Evolutionary conservation across 371 early-diverging fungal species (phyloP), one percentile per base, ranked within the genome.

Genomic region (Sporodiniella umbellata): DNA sequence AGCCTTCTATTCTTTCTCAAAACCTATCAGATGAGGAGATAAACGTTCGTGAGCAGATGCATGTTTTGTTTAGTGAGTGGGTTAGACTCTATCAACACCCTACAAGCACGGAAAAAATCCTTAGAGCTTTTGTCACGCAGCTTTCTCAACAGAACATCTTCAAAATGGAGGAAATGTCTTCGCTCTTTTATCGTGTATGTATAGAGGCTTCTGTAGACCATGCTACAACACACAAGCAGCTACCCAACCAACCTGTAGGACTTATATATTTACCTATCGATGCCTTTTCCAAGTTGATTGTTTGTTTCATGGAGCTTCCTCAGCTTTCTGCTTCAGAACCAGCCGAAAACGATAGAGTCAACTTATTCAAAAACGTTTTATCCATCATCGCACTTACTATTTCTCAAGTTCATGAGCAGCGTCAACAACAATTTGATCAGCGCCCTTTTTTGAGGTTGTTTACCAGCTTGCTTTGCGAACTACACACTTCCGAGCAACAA

Each of bases 391-490:
- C 88, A 0, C 70, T 97, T 19, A 85, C 90, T 8, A 62, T 92
- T 4, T 90, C 90, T 0, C 88, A 93, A 42, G 75, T 86, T 0
- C 97, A 97, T 64, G 91, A 93, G 65, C 84, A 80, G 53, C 76
- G 81, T 17, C 83, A 85, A 7, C 81, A 80, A 21, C 76, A 82
- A 39, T 97, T 97, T 76, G 86, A 92, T 62, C 97, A 96, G 62
- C 80, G 88, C 45, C 95, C 96, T 0, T 94, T 90, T 74, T 88
- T 94, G 71, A 85, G 99, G 23, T 69, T 98, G 24, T 86, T 96
- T 49, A 84, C 91, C 14, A 84, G 86, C 31, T 66, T 96, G 24
- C 67, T 98, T 45, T 82, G 86, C 49, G 95, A 96, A 53, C 72
- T 94, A 33, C 85, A 90, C 66, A 51, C 75, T 17, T 79, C 81